A percentile compares a stretch with the other conserved stretches of the same genome.
phyloP scores from a whole-genome alignment of 805 yeast genomes.

The Candida ovalis region DNA sequence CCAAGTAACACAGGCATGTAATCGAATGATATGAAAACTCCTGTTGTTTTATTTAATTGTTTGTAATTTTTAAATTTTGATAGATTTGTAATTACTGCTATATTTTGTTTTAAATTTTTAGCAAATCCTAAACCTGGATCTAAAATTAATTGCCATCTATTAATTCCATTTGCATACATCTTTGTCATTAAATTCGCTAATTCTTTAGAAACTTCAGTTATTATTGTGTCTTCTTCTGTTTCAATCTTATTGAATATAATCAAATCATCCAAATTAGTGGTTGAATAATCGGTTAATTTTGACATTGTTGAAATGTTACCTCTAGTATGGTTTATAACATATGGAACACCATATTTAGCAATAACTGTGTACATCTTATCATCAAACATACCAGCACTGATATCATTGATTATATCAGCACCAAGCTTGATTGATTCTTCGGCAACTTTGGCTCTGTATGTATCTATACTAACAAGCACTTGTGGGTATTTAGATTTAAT shows the following conservation, averaged over 20 bases:
- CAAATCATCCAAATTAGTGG: constrained; percentile 28
- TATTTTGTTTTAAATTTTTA: constrained; percentile 68
- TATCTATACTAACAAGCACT: constrained; percentile 76
- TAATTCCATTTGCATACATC: constrained; percentile 62
- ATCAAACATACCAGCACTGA: constrained; percentile 77
- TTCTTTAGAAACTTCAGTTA: constrained; percentile 59
- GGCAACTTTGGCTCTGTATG: constrained; percentile 79
- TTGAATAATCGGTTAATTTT: constrained; percentile 47
- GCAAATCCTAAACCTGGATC: constrained; percentile 99
- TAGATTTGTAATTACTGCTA: constrained; percentile 53
- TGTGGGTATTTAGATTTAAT: constrained; percentile 42
- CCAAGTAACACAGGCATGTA: constrained; percentile 75
- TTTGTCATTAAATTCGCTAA: constrained; percentile 48
- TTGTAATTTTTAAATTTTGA: constrained; percentile 45
- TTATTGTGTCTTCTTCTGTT: constrained; percentile 32
- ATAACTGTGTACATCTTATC: constrained; percentile 61
- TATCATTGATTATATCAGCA: constrained; percentile 89
- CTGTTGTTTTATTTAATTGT: constrained; percentile 16
- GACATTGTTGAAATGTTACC: constrained; percentile 79
- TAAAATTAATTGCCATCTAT: constrained; percentile 84
- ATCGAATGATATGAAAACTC: constrained; percentile 39
- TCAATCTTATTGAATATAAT: constrained; percentile 10
- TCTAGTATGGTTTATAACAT: constrained; percentile 78
- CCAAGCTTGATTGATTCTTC: constrained; percentile 64
- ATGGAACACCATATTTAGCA: constrained; percentile 69